phyloP scores from a whole-genome alignment of 345 rosid species.

The Lenwebbia sp. region DNA sequence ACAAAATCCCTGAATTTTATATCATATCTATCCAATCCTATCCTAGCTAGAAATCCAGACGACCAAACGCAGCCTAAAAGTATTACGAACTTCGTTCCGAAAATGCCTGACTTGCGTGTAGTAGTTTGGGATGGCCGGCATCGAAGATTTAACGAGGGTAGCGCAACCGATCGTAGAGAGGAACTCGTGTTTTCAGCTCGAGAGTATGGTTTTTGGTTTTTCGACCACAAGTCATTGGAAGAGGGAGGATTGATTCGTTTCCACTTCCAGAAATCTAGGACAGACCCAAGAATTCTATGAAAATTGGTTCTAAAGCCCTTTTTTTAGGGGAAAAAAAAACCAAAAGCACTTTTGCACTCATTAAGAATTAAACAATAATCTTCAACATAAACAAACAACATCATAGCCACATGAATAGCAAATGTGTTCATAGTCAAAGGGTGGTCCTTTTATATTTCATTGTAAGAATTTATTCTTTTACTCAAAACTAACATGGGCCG shows the following conservation, averaged over 20 bases:
- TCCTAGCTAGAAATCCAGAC: no score
- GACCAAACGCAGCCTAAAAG: no score
- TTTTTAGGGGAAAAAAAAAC: neutral
- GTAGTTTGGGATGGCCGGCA: neutral
- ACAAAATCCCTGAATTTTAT: no score
- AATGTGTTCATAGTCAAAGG: neutral
- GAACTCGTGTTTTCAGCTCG: neutral
- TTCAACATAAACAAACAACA: neutral
- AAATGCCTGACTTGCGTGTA: neutral
- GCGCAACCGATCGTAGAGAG: no score
- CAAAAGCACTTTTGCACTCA: neutral
- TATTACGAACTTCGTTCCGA: rapidly evolving
- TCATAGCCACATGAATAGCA: neutral
- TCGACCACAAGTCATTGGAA: neutral
- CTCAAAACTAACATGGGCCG: neutral
- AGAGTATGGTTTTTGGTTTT: neutral
- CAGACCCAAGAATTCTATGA: neutral
- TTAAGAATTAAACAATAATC: neutral
- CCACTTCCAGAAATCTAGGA: neutral
- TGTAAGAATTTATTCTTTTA: neutral
- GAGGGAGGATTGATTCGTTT: neutral
- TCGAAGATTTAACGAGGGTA: neutral
- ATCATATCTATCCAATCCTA: no score
- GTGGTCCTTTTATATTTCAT: neutral
- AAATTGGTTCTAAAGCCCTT: neutral